Evolutionary conservation across 2,329 filamentous ascomycete genomes (phyloP).

Genomic region (Fusarium buxicola): DNA sequence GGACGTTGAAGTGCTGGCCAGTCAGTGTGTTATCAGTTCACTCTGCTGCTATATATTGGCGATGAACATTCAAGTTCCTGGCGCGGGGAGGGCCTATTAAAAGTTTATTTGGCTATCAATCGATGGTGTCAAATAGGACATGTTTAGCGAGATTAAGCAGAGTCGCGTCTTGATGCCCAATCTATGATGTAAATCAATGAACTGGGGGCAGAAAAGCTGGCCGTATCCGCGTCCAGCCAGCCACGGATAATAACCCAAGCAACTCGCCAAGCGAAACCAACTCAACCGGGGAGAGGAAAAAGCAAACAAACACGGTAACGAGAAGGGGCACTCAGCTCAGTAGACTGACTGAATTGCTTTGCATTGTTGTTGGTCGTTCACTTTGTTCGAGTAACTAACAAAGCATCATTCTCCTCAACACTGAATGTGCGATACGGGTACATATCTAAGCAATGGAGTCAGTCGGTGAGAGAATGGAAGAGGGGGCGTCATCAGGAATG

Average conservation of each 20-base stretch:
- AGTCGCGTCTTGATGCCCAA: constrained; percentile 11
- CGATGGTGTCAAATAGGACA: not conserved
- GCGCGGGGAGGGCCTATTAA: not conserved
- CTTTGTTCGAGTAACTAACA: not conserved
- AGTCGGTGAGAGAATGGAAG: no score
- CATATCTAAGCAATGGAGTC: not conserved
- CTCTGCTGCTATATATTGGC: not conserved
- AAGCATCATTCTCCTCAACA: not conserved
- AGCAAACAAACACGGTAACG: not conserved
- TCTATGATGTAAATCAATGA: constrained; percentile 38
- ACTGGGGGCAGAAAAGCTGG: constrained; percentile 22
- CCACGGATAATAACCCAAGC: constrained; percentile 11
- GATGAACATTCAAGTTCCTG: not conserved
- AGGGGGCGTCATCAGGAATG: no score
- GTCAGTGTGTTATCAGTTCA: not conserved
- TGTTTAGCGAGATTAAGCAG: constrained; percentile 17
- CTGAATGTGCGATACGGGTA: not conserved
- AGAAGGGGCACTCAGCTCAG: no score
- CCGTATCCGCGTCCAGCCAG: constrained; percentile 10
- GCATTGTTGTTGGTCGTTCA: no score
- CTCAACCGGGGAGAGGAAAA: constrained; percentile 12
- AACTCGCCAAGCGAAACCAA: constrained; percentile 19
- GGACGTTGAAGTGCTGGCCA: not conserved
- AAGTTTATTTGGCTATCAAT: constrained; percentile 1
- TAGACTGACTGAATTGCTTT: no score